Base-by-base conservation (phyloP, 768 basidiomycete species). In the Kwoniella mangroviensis region DNA sequence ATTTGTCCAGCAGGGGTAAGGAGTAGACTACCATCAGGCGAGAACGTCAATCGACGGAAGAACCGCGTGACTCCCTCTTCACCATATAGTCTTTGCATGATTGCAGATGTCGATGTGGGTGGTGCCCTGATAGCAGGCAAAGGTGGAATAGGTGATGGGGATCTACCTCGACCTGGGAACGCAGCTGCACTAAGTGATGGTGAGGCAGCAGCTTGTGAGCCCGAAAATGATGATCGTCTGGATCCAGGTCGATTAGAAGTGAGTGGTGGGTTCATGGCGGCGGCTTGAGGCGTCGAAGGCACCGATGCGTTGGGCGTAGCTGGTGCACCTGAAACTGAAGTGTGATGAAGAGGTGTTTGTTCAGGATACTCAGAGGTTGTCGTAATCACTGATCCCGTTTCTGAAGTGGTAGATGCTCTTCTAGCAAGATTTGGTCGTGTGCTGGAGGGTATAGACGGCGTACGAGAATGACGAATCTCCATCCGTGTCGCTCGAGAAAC, bases 1-100 rank as follows among this genome's bases (percentile, higher is more conserved):
- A 97, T 98, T 79, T 96, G 92, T 0, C 97, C 97, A 1, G 97
- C 96, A 0, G 97, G 97, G 0, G 97, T 98, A 73, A 98, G 85
- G 55, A 99, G 86, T 43, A 99, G 85, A 11, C 90, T 92, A 0
- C 97, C 97, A 80, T 99, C 97, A 1, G 96, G 93, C 65, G 93
- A 94, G 84, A 98, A 99, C 12, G 91, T 90, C 70, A 99, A 85
- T 43, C 97, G 88, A 34, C 97, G 86, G 87, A 98, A 99, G 85
- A 98, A 99, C 76, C 95, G 94, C 4, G 93, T 94, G 77, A 89
- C 93, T 74, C 90, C 92, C 82, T 98, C 95, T 82, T 98, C 96
- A 56, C 95, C 94, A 78, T 98, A 99, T 15, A 99, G 85, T 79
- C 90, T 90, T 68, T 93, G 89, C 87, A 85, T 6, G 87, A 84